These are phyloP conservation scores for Seminavis robusta DNA, from an alignment of 108 stramenopile species.

Conservation along the genomic window DNA sequence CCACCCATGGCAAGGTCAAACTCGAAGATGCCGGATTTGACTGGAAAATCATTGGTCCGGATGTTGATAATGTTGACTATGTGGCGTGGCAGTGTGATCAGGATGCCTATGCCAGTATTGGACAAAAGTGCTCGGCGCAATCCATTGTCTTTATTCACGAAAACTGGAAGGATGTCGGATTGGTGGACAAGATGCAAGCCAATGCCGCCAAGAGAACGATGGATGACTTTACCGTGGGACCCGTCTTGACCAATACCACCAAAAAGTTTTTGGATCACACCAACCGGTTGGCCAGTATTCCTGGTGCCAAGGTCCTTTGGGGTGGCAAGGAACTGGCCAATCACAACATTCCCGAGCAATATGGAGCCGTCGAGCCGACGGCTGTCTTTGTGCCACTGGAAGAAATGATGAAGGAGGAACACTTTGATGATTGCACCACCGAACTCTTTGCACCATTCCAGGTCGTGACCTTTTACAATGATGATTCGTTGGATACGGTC, in stretches of 20 bases:
- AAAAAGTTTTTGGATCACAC: constrained; percentile 80
- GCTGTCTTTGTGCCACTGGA: constrained; percentile 94
- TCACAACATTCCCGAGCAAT: constrained; percentile 84
- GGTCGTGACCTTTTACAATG: constrained; percentile 87
- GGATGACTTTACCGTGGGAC: constrained; percentile 89
- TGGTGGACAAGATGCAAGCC: constrained; percentile 75
- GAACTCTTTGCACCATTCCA: constrained; percentile 98
- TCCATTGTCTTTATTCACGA: constrained; percentile 94
- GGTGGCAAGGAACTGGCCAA: constrained; percentile 86
- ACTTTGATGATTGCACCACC: constrained; percentile 76
- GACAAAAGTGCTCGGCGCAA: constrained; percentile 99
- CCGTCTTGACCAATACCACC: constrained; percentile 93
- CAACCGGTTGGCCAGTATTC: constrained; percentile 63
- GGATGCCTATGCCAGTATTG: constrained; percentile 94
- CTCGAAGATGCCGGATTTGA: constrained; percentile 95
- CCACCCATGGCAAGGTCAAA: constrained; percentile 83
- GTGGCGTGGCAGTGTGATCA: constrained; percentile 98
- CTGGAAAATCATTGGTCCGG: constrained; percentile 97
- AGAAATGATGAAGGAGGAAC: constrained; percentile 83
- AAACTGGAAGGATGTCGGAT: constrained; percentile 85
- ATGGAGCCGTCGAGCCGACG: constrained; percentile 97
- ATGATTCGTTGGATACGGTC: constrained; percentile 71
- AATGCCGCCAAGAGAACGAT: constrained; percentile 78
- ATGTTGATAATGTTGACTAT: constrained; percentile 89
- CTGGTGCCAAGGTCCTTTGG: constrained; percentile 88